Base-by-base conservation (phyloP, 2,329 filamentous ascomycete genomes). In the Paecilomyces dactylethromorphus region DNA sequence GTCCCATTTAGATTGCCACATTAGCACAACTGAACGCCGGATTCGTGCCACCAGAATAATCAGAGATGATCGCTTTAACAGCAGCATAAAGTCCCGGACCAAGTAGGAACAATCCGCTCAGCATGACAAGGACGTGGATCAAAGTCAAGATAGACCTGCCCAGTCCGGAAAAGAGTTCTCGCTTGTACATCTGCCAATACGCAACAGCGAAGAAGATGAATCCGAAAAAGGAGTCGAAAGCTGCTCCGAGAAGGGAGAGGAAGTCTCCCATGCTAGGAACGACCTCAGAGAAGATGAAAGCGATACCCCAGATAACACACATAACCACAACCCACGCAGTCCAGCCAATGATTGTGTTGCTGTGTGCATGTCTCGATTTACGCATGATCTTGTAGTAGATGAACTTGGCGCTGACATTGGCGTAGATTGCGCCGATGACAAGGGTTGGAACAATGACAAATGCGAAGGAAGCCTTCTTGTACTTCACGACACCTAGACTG, bases 51-150 rank as follows among this genome's bases (percentile, higher is more conserved):
- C 75, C 74, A 1, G 76, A 69, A 58, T 82, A 82, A 69, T 82
- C 80, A 3, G 71, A 73, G 57, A 81, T 81, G 56, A 82, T 82
- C 11, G 80, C 80, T 68, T 82, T 70, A 3, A 81, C 76, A 13
- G 80, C 80, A 32, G 80, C 79, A 65, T 82, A 82, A n/a, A 82
- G 63, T 0, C 80, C 80, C 0, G 80, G 80, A 3, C 80, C 80
- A 15, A 82, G 68, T 60, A 82, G 61, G 64, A 83, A 82, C 62
- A 83, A 63, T 0, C 80, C 80, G 49, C 69, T 69, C 3, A 70
- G 11, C 75, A 82, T 71, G 12, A 82, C 70, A 57, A 82, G 71
- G 1, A 75, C 60, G 65, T 82, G 79, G 6, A 79, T 66, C 12
- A 79, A 60, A 3, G 77, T 79, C 75, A 79, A 75, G 5, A 76